Base-by-base conservation (phyloP, 192 early-diverging fungal species). In the Funneliformis geosporum region DNA sequence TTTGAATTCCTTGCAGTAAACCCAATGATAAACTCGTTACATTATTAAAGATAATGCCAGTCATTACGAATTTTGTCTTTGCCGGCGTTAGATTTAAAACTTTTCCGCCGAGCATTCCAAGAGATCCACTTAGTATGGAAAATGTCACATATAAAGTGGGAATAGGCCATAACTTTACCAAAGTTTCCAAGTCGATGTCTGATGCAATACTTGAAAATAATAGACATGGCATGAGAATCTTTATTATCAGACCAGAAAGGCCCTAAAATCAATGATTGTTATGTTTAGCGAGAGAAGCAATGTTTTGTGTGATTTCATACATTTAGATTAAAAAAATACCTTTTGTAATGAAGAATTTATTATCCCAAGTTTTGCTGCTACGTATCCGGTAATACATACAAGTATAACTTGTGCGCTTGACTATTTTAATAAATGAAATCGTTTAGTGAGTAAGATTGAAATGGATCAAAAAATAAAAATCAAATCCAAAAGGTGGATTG, bases 41-140 rank as follows among this genome's bases (percentile, higher is more conserved):
- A 21, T 81, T 81, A 39, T 81, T 76, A 44, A 81, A 81, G 12
- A 81, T 81, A 40, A 77, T 69, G 4, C 80, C 74, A 25, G 80
- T 76, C 7, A 55, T 59, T n/a, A 72, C 28, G 33, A 81, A 81
- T 72, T 64, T 81, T 12, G 40, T 69, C 25, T 59, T 16, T 27
- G 75, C 39, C 33, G 18, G 6, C 0, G 25, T 23, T n/a, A 76
- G 77, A 12, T 60, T 61, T 33, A 76, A 77, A 46, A 81, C 25
- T 44, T 81, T 77, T 71, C 80, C 80, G 12, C 67, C 75, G 10
- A 81, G 62, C 16, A 72, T 16, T 12, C 62, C 80, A 28, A 77
- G 23, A 33, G 27, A 21, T 21, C 46, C 25, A 38, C 75, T 65
- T 5, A 81, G 60, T 44, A 60, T 23, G 10, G 39, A 7, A 55